A percentile compares a stretch with the other conserved stretches of the same genome.
Evolutionary conservation across 148 eudicot species (phyloP).

Genomic region (Cornus kousa): DNA sequence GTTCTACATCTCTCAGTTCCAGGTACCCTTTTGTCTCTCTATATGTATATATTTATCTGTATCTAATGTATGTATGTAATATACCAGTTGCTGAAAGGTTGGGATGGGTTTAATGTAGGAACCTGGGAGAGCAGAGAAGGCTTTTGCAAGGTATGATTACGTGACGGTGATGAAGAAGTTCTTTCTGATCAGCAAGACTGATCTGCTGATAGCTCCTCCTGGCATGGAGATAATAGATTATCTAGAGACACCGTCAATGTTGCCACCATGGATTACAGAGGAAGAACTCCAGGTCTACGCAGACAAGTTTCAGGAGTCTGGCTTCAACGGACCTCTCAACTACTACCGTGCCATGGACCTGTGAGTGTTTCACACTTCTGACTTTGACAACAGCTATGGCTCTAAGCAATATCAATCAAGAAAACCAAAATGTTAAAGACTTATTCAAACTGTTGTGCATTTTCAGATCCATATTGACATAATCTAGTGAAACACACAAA

Average conservation of each 20-base stretch:
- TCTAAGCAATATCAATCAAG: neutral
- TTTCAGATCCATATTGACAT: neutral
- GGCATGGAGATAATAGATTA: slow-evolving; percentile 55
- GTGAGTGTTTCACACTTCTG: slow-evolving; percentile 18
- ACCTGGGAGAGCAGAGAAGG: slow-evolving; percentile 58
- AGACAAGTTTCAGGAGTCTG: slow-evolving; percentile 53
- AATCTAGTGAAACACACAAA: neutral
- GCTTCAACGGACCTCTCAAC: slow-evolving; percentile 57
- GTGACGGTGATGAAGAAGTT: slow-evolving; percentile 53
- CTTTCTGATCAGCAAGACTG: slow-evolving; percentile 35
- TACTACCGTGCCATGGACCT: slow-evolving; percentile 59
- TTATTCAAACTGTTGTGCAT: neutral
- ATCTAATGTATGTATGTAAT: neutral
- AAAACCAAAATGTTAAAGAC: neutral
- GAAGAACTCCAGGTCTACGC: slow-evolving; percentile 53
- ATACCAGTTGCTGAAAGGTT: no score
- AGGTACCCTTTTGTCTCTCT: slow-evolving; percentile 34
- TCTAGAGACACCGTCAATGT: slow-evolving; percentile 40
- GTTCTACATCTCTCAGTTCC: slow-evolving; percentile 43
- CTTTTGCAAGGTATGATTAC: slow-evolving; percentile 52
- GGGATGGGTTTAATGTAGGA: slow-evolving; percentile 28
- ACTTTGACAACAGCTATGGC: neutral
- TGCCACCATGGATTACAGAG: slow-evolving; percentile 60
- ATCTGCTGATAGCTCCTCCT: slow-evolving; percentile 41
- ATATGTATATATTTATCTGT: neutral